A percentile compares a stretch with the other conserved stretches of the same genome.
These are phyloP conservation scores for Sarocladium kiliense DNA, from an alignment of 2,329 filamentous ascomycete genomes.

Conservation along the genomic window DNA sequence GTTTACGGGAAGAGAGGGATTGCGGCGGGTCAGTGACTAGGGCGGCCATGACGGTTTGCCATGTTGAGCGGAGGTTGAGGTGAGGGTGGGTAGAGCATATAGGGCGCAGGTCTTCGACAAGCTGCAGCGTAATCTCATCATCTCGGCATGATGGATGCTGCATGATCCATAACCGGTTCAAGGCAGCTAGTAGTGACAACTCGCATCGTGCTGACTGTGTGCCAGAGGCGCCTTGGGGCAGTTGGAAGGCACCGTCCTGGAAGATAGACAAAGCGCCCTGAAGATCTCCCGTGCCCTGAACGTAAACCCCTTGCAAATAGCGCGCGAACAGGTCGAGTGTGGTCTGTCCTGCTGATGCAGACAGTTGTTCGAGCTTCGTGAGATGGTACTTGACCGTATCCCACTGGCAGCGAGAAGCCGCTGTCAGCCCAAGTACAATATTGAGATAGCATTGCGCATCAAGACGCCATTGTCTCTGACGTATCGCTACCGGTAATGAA, in stretches of 20 bases:
- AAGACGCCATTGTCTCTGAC: conserved; percentile 58
- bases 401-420: conserved; percentile 69
- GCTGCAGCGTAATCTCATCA: conserved; percentile 50
- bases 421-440: conserved; percentile 65
- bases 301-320: conserved; percentile 73
- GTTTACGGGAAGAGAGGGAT: conserved; percentile 72
- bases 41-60: conserved; percentile 68
- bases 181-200: conserved; percentile 57
- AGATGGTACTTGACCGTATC: conserved; percentile 54
- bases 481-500: conserved; percentile 52
- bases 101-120: conserved; percentile 62
- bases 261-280: conserved; percentile 64
- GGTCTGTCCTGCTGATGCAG: conserved; percentile 33
- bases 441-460: conserved; percentile 64
- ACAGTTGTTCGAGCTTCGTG: conserved; percentile 43
- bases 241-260: conserved; percentile 51
- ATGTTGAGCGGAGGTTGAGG: conserved; percentile 71
- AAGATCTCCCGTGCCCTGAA: conserved; percentile 72
- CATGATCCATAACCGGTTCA: conserved; percentile 70
- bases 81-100: conserved; percentile 67
- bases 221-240: conserved; percentile 13
- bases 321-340: conserved; percentile 33
- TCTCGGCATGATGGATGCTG: conserved; percentile 55
- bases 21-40: conserved; percentile 56
- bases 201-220: conserved; percentile 51